Evolutionary conservation across 2,329 filamentous ascomycete species (phyloP), one percentile per base, ranked within the genome.

Genomic region (Talaromyces sp.): DNA sequence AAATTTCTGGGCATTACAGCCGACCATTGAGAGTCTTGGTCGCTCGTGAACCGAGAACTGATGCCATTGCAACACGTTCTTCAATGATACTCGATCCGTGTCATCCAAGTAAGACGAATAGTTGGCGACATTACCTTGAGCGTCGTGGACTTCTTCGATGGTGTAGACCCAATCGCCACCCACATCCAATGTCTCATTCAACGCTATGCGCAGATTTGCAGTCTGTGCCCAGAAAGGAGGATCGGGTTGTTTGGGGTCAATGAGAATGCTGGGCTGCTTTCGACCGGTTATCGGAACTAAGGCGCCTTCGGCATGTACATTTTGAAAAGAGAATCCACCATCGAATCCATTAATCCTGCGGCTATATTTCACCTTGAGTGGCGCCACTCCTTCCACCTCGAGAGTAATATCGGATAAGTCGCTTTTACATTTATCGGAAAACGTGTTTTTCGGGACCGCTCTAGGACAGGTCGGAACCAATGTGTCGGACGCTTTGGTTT

Each of bases 61-160:
- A 72, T 96, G 92, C 68, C 89, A 87, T 22, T 96, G 83, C 59
- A 88, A 82, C 66, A 86, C 83, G 1, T 83, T 79, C 71, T 87
- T 89, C 3, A 83, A 80, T 68, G 85, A 87, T 59, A 82, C 80
- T 52, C 77, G 78, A 19, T 92, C 88, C 41, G 84, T 81, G n/a
- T 95, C 90, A 49, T 95, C 90, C 15, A 84, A 81, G 3, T 84
- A 78, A 8, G 71, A 67, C 17, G 74, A 73, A 74, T 97, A 99
- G 68, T 88, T 90, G 66, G 93, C 89, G 43, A 90, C 80, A 72
- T 99, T 99, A 56, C 93, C 93, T 70, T 93, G 90, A 2, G 88
- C 94, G 80, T 99, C 95, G 66, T 92, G 88, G 9, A 99, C 92
- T 76, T 97, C 92, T 70, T 97, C 92, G 62, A 99, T 88, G 1